phyloP scores from a whole-genome alignment of 257 asterid genomes.

The Solanum sitiens region DNA sequence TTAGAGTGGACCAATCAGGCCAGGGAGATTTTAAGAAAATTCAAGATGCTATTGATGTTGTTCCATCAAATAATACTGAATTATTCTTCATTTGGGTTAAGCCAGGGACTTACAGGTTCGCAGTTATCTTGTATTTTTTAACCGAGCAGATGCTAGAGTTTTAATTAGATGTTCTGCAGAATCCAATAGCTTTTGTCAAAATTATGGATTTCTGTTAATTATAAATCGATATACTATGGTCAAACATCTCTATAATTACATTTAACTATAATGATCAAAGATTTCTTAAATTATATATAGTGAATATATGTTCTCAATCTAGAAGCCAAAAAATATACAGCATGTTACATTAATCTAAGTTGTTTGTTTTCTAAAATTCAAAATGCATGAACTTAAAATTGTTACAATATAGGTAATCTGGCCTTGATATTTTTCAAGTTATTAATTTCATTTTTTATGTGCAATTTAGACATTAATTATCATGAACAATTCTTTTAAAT shows the following conservation, averaged over 20 bases:
- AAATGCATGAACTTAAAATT: neutral
- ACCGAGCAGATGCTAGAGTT: neutral
- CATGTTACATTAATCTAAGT: neutral
- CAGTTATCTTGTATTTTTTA: neutral
- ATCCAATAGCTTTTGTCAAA: neutral
- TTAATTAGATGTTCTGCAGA: neutral
- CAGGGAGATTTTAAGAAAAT: constrained; percentile 24
- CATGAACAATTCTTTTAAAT: neutral
- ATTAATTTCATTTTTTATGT: neutral
- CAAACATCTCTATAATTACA: neutral
- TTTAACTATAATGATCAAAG: neutral
- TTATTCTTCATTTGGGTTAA: constrained; percentile 27
- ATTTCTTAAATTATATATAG: neutral
- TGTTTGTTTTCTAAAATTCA: neutral
- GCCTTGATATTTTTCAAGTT: neutral
- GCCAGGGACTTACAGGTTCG: constrained; percentile 39
- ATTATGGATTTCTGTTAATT: neutral
- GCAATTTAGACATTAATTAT: neutral
- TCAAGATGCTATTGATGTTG: constrained; percentile 43
- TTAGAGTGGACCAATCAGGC: constrained; percentile 41
- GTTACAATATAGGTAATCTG: neutral
- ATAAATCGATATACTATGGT: neutral
- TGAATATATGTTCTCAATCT: neutral
- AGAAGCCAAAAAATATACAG: neutral
- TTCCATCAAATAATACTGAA: constrained; percentile 27